phyloP scores from a whole-genome alignment of 306 rosid species.

The Cicer judaicum region DNA sequence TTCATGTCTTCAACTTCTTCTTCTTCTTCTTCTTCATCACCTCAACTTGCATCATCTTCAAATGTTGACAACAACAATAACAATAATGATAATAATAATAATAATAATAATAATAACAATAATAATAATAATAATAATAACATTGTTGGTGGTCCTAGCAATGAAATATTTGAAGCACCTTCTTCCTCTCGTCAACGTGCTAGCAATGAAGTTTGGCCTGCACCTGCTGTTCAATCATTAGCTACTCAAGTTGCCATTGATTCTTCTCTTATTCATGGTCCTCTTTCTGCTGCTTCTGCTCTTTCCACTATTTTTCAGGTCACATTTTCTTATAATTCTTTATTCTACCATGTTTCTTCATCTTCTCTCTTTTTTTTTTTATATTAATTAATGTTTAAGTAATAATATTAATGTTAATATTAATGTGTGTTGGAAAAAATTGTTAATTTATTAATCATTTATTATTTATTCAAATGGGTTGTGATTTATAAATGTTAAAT shows the following conservation, averaged over 20 bases:
- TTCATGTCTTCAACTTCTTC: slow-evolving; percentile 60
- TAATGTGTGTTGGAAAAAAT: neutral
- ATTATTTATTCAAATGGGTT: neutral
- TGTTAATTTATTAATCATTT: neutral
- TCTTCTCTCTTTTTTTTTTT: neutral
- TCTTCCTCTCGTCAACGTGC: slow-evolving; percentile 79
- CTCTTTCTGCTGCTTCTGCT: slow-evolving; percentile 72
- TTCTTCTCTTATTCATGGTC: slow-evolving; percentile 62
- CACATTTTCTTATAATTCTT: neutral
- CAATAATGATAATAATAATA: too few species aligned
- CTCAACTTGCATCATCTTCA: too few species aligned
- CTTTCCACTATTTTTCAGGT: slow-evolving; percentile 83
- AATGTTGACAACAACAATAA: too few species aligned
- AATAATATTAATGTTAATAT: neutral
- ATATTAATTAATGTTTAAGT: too few species aligned
- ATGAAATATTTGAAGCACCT: slow-evolving; percentile 55
- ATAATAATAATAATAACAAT: too few species aligned
- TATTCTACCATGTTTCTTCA: too few species aligned
- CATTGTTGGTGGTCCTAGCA: slow-evolving; percentile 45
- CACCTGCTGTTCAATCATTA: slow-evolving; percentile 65
- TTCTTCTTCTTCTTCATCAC: slow-evolving; percentile 27
- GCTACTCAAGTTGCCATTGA: slow-evolving; percentile 77
- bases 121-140: neutral
- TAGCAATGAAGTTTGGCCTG: slow-evolving; percentile 70
- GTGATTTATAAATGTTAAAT: neutral